Percentiles rank a stretch among this genome's conserved stretches.
Conservation (phyloP, 2,329 filamentous ascomycete genomes). For the Claviceps arundinis region DNA sequence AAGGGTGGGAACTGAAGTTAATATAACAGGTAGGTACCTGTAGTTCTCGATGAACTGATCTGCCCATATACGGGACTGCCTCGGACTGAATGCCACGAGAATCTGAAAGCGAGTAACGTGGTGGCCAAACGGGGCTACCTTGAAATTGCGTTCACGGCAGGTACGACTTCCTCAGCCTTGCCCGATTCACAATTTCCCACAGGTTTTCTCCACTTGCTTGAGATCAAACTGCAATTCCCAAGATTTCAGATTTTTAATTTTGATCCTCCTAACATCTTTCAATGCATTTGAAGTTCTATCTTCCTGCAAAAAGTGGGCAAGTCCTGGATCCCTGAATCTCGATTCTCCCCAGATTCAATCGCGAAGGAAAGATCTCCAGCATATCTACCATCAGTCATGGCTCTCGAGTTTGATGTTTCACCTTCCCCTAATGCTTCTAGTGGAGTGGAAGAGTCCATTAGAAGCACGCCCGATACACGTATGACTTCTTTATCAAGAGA, state of each 20-base stretch:
- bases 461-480: slow-evolving; percentile 52
- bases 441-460: slow-evolving; percentile 41
- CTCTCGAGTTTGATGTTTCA: slow-evolving; percentile 24
- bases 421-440: slow-evolving; percentile 38
- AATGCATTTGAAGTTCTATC: not conserved
- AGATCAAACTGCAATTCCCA: not conserved
- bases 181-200: slow-evolving; percentile 3
- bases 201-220: slow-evolving; percentile 1
- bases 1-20: too few species aligned
- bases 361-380: not conserved
- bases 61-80: not conserved
- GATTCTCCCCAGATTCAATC: not conserved
- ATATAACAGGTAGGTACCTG: too few species aligned
- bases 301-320: not conserved
- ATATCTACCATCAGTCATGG: slow-evolving; percentile 1
- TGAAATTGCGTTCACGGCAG: not conserved
- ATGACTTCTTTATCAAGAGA: slow-evolving; percentile 52
- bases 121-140: not conserved
- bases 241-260: not conserved
- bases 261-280: not conserved
- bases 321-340: not conserved
- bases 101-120: not conserved
- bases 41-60: too few species aligned
- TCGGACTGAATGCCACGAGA: not conserved
- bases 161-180: slow-evolving; percentile 4